Base-by-base conservation (phyloP, 2,329 filamentous ascomycete species). In the Gliomastix tumulicola region DNA sequence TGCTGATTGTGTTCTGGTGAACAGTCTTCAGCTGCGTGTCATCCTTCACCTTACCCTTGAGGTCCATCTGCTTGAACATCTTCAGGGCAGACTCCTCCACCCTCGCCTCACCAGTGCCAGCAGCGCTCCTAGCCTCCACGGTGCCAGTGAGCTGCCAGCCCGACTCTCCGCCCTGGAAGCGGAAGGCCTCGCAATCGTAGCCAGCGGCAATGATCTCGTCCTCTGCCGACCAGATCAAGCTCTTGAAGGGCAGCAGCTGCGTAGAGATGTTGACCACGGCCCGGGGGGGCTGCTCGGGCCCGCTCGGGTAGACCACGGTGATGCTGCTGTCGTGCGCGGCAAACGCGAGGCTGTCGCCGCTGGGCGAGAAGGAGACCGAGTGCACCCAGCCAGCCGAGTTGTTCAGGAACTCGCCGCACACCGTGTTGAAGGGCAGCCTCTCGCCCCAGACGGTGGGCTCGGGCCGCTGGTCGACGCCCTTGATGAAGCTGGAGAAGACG, bases 21-120 rank as follows among this genome's bases (percentile, higher is more conserved):
- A 92, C 79, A 10, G 92, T 97, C 66, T 88, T 92, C 49, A 98
- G 72, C 66, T 94, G 86, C 5, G 89, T 96, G 58, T 97, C 89
- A 53, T 94, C 88, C 56, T 87, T 87, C 38, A 73, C 69, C 65
- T 94, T 94, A 44, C 92, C 92, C 73, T 92, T 95, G 46, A 98
- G 73, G 62, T 98, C 92, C 92, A 98, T 97, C 68, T 96, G 89
- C 53, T 81, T 79, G 68, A 98, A 98, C 88, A 97, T 95, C 63
- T 97, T 95, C 59, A 96, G 69, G 18, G 92, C 92, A 46, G 85
- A 92, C 60, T 97, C 92, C 63, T 97, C 92, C 21, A 84, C 75
- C 41, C 69, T 67, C 38, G 77, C 75, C 40, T 74, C 79, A 38
- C 69, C 59, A 30, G 75, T 82, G 38, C 70, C 59, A 30, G 76